A percentile compares a stretch with the other conserved stretches of the same genome.
These are phyloP conservation scores for Solanum pimpinellifolium DNA, from an alignment of 257 asterid species.

Conservation along the genomic window DNA sequence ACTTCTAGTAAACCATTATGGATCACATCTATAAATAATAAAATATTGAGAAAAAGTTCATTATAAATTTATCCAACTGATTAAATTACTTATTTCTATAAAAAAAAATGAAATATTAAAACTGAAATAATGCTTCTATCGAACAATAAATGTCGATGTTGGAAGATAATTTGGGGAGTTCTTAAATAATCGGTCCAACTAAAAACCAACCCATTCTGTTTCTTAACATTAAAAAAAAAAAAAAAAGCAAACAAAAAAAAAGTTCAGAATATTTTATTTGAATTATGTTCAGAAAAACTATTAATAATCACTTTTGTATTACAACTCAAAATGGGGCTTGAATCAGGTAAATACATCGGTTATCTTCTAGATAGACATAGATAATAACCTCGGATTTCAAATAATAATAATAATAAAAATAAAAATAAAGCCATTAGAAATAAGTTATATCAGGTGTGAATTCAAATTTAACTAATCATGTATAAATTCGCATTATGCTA, in stretches of 20 bases:
- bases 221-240: not conserved
- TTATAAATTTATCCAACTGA: not conserved
- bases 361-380: not conserved
- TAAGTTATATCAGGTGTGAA: too few species aligned
- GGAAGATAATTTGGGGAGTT: not conserved
- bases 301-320: not conserved
- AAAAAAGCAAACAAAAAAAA: not conserved
- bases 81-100: not conserved
- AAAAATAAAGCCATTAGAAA: too few species aligned
- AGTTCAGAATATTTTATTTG: not conserved
- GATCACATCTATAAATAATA: not conserved
- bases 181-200: not conserved
- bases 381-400: not conserved
- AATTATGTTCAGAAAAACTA: not conserved
- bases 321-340: not conserved
- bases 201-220: not conserved
- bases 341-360: not conserved
- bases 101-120: not conserved
- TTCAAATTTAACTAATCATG: too few species aligned
- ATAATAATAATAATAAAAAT: too few species aligned
- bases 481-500: not conserved
- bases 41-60: not conserved
- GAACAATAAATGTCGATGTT: not conserved
- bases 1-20: not conserved
- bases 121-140: not conserved